These are phyloP conservation scores for Furcasterigmium sp. DNA, from an alignment of 2,329 filamentous ascomycete species.

Conservation along the genomic window DNA sequence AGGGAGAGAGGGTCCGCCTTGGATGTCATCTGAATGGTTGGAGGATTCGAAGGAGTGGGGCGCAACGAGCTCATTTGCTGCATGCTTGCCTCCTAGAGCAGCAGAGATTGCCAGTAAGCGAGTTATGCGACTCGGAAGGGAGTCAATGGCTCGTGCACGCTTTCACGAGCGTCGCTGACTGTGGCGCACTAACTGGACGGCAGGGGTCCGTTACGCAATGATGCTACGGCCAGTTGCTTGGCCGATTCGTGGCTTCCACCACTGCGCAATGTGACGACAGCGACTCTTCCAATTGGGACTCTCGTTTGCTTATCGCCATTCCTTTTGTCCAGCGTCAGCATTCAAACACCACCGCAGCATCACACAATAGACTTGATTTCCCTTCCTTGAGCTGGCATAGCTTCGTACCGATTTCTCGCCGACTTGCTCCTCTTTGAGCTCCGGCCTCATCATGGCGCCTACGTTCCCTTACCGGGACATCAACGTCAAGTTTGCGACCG, in stretches of 20 bases:
- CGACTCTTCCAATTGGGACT: slow-evolving; percentile 5
- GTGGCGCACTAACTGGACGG: no score
- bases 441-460: slow-evolving; percentile 26
- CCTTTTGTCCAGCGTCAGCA: background rate
- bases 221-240: background rate
- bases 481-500: slow-evolving; percentile 87
- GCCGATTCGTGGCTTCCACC: background rate
- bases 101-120: background rate
- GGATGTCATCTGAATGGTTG: no score
- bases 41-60: no score
- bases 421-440: slow-evolving; percentile 2
- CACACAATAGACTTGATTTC: background rate
- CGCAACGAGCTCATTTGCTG: no score
- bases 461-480: slow-evolving; percentile 83
- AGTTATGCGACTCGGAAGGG: background rate
- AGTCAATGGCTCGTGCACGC: no score
- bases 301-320: background rate
- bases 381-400: background rate
- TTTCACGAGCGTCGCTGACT: no score
- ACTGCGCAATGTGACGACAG: slow-evolving; percentile 11
- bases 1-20: no score
- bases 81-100: background rate
- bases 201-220: background rate
- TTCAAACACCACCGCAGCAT: background rate
- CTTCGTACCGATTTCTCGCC: no score